Conservation (phyloP, 2,329 filamentous ascomycete genomes). For the Pseudogymnoascus sp. region DNA sequence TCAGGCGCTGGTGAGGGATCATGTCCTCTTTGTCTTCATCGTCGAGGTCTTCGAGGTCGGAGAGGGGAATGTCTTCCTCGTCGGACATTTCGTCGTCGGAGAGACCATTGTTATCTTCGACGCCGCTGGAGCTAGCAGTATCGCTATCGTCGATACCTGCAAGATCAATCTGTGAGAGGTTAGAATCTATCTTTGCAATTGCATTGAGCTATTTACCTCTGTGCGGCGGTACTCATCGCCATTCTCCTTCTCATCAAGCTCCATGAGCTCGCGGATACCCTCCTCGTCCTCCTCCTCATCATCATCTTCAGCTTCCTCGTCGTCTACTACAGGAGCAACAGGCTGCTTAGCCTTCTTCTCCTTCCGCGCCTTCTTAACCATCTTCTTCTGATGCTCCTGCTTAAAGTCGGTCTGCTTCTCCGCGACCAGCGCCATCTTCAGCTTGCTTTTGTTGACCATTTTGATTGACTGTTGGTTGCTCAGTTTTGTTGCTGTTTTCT, state of each 20-base stretch:
- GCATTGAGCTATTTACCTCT: conserved; percentile 27
- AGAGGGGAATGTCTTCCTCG: conserved; percentile 83
- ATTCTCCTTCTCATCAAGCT: conserved; percentile 31
- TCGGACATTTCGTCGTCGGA: conserved; percentile 52
- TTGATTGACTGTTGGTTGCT: conserved; percentile 14
- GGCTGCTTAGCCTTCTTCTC: conserved; percentile 20
- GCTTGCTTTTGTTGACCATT: conserved; percentile 36
- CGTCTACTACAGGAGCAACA: conserved; percentile 33
- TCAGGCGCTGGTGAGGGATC: conserved; percentile 83
- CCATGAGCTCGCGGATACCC: conserved; percentile 21
- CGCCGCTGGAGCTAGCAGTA: conserved; percentile 52
- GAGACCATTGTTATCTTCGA: conserved; percentile 43
- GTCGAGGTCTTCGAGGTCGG: conserved; percentile 71
- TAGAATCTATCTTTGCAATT: conserved; percentile 15
- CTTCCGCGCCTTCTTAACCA: conserved; percentile 33
- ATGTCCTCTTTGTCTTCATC: conserved; percentile 82
- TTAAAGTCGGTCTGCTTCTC: conserved; percentile 50
- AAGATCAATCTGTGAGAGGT: conserved; percentile 41
- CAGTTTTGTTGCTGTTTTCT: neutral
- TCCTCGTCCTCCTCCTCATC: conserved; percentile 29
- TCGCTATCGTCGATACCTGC: conserved; percentile 55
- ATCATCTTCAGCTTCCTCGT: conserved; percentile 38
- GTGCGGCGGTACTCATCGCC: conserved; percentile 35
- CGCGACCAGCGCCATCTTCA: conserved; percentile 48
- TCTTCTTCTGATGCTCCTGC: conserved; percentile 36